phyloP scores from a whole-genome alignment of 352 stramenopile species.

The Phytophthora megakarya region DNA sequence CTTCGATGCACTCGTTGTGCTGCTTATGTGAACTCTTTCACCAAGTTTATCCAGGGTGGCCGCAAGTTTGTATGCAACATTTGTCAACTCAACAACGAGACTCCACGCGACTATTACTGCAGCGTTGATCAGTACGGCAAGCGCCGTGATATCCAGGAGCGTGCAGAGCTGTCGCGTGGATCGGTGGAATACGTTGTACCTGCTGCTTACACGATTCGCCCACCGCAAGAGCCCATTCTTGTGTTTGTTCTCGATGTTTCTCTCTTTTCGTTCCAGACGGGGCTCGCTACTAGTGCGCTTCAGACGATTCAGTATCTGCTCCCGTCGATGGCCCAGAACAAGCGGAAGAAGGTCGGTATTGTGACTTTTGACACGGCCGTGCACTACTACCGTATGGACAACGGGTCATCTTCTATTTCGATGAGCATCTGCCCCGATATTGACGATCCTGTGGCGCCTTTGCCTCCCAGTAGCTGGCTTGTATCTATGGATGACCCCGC shows the following conservation, averaged over 20 bases:
- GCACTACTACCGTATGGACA: slow-evolving; percentile 88
- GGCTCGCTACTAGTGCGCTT: slow-evolving; percentile 60
- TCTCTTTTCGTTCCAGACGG: slow-evolving; percentile 82
- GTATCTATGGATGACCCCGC: slow-evolving; percentile 83
- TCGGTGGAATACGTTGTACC: slow-evolving; percentile 89
- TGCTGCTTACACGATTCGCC: slow-evolving; percentile 79
- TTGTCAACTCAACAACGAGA: slow-evolving; percentile 84
- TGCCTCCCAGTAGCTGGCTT: slow-evolving; percentile 79
- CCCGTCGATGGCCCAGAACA: slow-evolving; percentile 75
- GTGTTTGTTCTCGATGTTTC: slow-evolving; percentile 90
- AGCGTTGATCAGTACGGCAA: slow-evolving; percentile 86
- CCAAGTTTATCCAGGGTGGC: slow-evolving; percentile 84
- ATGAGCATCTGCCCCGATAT: slow-evolving; percentile 81
- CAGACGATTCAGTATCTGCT: slow-evolving; percentile 84
- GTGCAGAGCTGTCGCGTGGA: slow-evolving; percentile 76
- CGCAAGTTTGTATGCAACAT: slow-evolving; percentile 92
- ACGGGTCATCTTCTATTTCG: slow-evolving; percentile 58
- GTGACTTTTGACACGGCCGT: slow-evolving; percentile 85
- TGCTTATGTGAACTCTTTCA: slow-evolving; percentile 90
- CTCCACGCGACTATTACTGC: slow-evolving; percentile 87
- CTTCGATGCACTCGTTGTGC: slow-evolving; percentile 85
- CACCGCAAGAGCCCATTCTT: slow-evolving; percentile 85
- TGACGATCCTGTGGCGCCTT: slow-evolving; percentile 74
- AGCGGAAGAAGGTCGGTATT: slow-evolving; percentile 89
- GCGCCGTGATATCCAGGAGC: slow-evolving; percentile 80